These are phyloP conservation scores for Lactarius sanguifluus DNA, from an alignment of 768 basidiomycete species.

Conservation along the genomic window DNA sequence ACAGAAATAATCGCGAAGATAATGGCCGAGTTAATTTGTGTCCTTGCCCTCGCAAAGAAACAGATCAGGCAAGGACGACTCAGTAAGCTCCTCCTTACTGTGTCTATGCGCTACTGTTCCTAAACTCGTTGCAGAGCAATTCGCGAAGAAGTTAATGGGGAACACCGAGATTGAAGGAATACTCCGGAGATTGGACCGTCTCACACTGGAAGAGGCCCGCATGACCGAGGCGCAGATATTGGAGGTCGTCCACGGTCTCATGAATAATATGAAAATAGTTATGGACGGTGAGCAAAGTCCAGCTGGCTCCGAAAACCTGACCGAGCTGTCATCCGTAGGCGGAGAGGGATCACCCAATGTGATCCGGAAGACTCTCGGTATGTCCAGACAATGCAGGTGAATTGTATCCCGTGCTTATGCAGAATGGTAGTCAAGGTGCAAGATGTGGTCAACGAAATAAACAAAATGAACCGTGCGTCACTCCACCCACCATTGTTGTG, in stretches of 20 bases:
- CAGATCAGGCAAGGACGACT: not conserved
- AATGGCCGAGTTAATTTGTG: not conserved
- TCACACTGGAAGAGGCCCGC: not conserved
- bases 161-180: not conserved
- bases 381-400: not conserved
- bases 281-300: not conserved
- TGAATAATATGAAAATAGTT: not conserved
- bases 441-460: not conserved
- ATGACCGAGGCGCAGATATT: not conserved
- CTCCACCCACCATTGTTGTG: not conserved
- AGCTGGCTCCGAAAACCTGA: not conserved
- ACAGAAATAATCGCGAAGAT: not conserved
- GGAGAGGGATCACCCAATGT: not conserved
- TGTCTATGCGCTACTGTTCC: not conserved
- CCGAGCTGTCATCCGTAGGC: not conserved
- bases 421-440: not conserved
- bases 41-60: not conserved
- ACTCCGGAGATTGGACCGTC: not conserved
- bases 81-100: not conserved
- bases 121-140: not conserved
- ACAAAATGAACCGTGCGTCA: not conserved
- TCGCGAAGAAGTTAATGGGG: not conserved
- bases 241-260: not conserved
- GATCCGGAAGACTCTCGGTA: not conserved
- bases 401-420: not conserved